These are phyloP conservation scores for Ceriops decandra DNA, from an alignment of 345 rosid genomes.

Conservation along the genomic window DNA sequence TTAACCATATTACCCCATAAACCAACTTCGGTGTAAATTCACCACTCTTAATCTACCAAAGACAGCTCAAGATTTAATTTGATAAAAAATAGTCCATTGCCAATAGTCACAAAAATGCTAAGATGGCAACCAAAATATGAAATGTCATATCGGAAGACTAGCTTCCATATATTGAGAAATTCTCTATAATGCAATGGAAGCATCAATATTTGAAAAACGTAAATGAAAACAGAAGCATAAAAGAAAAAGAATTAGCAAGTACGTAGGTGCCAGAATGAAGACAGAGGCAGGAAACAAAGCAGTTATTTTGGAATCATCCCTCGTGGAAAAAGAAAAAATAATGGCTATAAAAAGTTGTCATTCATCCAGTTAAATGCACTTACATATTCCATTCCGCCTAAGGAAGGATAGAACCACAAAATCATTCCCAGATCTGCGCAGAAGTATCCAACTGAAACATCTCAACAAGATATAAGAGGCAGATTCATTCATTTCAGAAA, in stretches of 20 bases:
- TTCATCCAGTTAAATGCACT: conserved; percentile 3
- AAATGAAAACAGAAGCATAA: no score
- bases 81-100: neutral
- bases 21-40: neutral
- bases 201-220: no score
- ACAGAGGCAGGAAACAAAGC: neutral
- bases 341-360: neutral
- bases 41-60: neutral
- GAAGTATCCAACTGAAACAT: conserved; percentile 37
- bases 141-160: neutral
- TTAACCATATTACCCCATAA: neutral
- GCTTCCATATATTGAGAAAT: neutral
- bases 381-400: conserved; percentile 31
- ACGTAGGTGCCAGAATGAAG: neutral
- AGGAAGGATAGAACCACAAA: conserved; percentile 24
- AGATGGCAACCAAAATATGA: neutral
- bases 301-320: no score
- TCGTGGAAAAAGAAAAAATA: neutral
- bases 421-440: conserved; percentile 31
- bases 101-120: neutral
- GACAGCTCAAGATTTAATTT: neutral
- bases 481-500: neutral
- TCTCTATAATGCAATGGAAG: no score
- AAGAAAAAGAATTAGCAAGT: no score
- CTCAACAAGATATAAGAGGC: conserved; percentile 2